Conservation (phyloP, 176 grass and related monocot genomes). For the Coix lacrymajobi region DNA sequence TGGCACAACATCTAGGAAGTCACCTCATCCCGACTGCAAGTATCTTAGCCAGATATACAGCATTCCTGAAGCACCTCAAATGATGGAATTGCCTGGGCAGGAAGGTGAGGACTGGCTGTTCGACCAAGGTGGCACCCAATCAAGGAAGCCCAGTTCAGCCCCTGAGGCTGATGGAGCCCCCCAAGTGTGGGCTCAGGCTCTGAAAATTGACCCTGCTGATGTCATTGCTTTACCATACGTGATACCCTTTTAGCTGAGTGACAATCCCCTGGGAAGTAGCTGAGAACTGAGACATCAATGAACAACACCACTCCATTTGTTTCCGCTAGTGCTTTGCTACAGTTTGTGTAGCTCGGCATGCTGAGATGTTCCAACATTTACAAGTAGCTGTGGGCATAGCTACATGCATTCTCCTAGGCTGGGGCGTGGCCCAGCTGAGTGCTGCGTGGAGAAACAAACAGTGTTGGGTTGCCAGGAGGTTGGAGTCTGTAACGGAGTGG, state of each 20-base stretch:
- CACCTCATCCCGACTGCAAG: conserved; percentile 49
- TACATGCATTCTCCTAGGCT: conserved; percentile 2
- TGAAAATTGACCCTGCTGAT: conserved; percentile 39
- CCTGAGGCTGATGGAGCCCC: conserved; percentile 13
- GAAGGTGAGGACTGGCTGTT: conserved; percentile 51
- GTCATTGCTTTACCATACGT: conserved; percentile 53
- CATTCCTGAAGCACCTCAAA: conserved; percentile 55
- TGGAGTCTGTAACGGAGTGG: not conserved
- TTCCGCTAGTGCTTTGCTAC: conserved; percentile 30
- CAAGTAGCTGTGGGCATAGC: conserved; percentile 22
- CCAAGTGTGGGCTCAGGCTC: conserved; percentile 49
- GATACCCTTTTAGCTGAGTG: conserved; percentile 42
- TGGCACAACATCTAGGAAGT: conserved; percentile 23
- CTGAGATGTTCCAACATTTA: conserved; percentile 24
- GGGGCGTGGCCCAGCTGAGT: conserved; percentile 13
- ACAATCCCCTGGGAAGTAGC: not conserved
- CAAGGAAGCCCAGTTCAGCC: conserved; percentile 23
- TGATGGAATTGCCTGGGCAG: conserved; percentile 44
- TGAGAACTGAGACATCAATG: conserved; percentile 22
- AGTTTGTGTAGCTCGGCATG: conserved; percentile 37
- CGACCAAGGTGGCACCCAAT: not conserved
- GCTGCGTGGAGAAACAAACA: conserved; percentile 14
- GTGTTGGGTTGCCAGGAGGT: not conserved
- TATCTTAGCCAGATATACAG: conserved; percentile 56
- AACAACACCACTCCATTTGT: not conserved